Conservation (phyloP, 352 stramenopile species). For the Thraustotheca clavata region DNA sequence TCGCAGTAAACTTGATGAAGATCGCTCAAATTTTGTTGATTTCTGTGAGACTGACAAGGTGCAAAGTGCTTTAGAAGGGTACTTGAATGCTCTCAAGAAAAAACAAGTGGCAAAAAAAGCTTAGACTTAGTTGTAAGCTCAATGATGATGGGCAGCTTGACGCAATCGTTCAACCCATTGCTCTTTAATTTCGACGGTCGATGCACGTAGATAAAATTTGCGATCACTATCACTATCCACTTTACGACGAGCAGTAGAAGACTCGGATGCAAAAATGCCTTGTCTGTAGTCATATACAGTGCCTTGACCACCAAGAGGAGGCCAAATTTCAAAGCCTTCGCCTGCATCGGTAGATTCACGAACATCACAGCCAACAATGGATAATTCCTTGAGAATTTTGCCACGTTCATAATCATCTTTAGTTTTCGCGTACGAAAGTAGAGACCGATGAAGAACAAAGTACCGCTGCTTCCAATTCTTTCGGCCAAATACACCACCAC, state of each 20-base stretch:
- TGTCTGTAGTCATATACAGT: constrained; percentile 65
- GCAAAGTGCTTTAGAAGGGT: constrained; percentile 69
- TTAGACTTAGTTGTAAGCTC: neutral
- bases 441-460: constrained; percentile 66
- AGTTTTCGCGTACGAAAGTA: constrained; percentile 72
- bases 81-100: constrained; percentile 76
- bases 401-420: constrained; percentile 84
- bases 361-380: constrained; percentile 60
- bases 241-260: constrained; percentile 67
- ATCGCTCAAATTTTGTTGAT: constrained; percentile 60
- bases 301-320: constrained; percentile 35
- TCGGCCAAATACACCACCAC: constrained; percentile 58
- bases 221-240: constrained; percentile 61
- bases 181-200: constrained; percentile 74
- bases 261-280: constrained; percentile 54
- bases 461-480: constrained; percentile 87
- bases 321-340: constrained; percentile 78
- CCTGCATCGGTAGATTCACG: constrained; percentile 64
- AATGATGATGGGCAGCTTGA: neutral
- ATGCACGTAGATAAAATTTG: constrained; percentile 74
- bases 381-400: constrained; percentile 79
- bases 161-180: constrained; percentile 74
- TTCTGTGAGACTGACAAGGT: constrained; percentile 75
- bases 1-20: constrained; percentile 50
- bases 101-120: constrained; percentile 27